These are phyloP conservation scores for Blastobotrys persicus DNA, from an alignment of 1,139 yeast species.

Conservation along the genomic window DNA sequence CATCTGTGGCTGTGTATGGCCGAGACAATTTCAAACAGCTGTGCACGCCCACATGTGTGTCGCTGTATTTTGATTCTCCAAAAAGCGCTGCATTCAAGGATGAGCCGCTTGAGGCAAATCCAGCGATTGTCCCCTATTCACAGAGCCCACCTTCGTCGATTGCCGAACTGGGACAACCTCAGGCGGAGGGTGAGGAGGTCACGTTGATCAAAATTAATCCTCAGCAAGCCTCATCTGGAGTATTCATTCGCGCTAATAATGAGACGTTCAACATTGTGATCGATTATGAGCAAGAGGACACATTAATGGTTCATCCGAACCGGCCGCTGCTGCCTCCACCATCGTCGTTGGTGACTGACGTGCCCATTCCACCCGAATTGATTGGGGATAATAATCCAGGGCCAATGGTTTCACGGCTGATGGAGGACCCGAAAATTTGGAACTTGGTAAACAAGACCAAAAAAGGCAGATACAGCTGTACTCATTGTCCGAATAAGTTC, in stretches of 20 bases:
- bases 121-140: background rate
- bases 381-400: background rate
- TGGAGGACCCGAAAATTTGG: background rate
- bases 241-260: background rate
- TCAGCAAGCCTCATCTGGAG: background rate
- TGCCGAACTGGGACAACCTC: background rate
- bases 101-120: too few relatives aligned
- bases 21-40: constrained; percentile 12
- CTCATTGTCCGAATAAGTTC: constrained; percentile 49
- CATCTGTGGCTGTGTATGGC: constrained; percentile 24
- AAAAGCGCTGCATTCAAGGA: background rate
- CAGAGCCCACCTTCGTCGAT: background rate
- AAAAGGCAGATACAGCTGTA: constrained; percentile 51
- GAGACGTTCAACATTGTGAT: background rate
- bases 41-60: background rate
- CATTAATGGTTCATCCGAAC: background rate
- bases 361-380: background rate
- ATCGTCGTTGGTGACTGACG: background rate
- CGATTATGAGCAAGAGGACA: background rate
- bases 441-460: constrained; percentile 28
- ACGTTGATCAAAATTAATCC: constrained; percentile 6
- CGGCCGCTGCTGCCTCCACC: background rate
- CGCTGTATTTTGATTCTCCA: constrained; percentile 1
- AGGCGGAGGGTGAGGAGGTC: background rate
- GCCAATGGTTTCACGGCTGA: background rate